Evolutionary conservation across 2,329 filamentous ascomycete genomes (phyloP), one percentile per base, ranked within the genome.

Genomic region (Diatrype stigma): DNA sequence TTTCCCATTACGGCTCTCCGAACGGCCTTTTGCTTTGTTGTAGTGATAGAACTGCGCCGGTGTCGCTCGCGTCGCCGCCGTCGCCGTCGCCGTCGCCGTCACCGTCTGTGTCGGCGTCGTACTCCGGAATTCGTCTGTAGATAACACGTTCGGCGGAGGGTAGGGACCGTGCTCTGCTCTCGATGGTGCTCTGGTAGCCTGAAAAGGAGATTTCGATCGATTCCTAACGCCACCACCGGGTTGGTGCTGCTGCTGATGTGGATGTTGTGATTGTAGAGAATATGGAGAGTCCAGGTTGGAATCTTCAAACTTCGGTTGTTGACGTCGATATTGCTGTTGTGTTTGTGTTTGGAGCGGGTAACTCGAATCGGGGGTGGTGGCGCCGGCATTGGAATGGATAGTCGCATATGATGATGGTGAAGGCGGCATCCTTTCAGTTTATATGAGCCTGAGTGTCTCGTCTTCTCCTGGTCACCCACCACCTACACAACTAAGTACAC

Each of bases 351-450:
- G 21, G 22, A 26, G 8, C 21, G 40, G 14, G 21, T 23, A 44
- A 26, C n/a, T 28, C n/a, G 40, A 28, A 14, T n/a, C 11, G 21
- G 22, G 22, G 22, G 12, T 3, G 21, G 7, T 14, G 22, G 22
- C 12, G 19, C 14, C n/a, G 40, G 14, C 22, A 44, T 4, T 45
- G 23, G 26, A 30, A 49, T 35, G 37, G 38, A 22, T 32, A 6
- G 47, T 34, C 30, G 32, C 42, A 46, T 45, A 35, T 22, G 42
- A 35, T 22, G 42, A 26, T 32, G 44, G 48, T 26, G 48, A 46
- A 23, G 42, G 49, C 23, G 49, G 45, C 49, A 51, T 51, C 30
- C 32, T 51, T 37, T 19, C 35, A 10, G 21, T 40, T 37, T 37
- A 37, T 7, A 17, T 37, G n/a, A 49, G 11, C 16, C 40, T 23